Evolutionary conservation across 495 filamentous ascomycete genomes (phyloP).

Genomic region (Articulospora tetracladia): DNA sequence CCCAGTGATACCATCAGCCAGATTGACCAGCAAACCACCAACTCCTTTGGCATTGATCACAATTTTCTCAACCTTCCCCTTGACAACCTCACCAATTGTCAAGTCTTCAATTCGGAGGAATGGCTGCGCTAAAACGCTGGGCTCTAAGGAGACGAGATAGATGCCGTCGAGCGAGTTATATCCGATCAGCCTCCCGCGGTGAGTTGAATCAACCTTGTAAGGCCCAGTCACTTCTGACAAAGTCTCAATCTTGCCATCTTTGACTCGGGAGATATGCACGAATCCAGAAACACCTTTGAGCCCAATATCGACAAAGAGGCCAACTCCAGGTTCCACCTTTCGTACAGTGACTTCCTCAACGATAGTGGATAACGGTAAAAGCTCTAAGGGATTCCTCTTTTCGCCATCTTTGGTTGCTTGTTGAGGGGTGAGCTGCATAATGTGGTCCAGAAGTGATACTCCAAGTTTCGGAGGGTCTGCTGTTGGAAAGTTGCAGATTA

Average conservation of each 20-base stretch:
- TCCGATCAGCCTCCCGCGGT: conserved; percentile 77
- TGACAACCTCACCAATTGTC: conserved; percentile 72
- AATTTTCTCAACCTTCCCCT: conserved; percentile 82
- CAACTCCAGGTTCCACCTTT: conserved; percentile 70
- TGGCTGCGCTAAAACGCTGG: conserved; percentile 75
- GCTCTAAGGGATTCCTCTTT: conserved; percentile 44
- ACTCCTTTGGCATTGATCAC: conserved; percentile 68
- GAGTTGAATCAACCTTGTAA: conserved; percentile 71
- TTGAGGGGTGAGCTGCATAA: conserved; percentile 56
- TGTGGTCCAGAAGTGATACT: conserved; percentile 80
- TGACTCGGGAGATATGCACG: conserved; percentile 87
- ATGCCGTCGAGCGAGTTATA: conserved; percentile 85
- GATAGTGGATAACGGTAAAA: conserved; percentile 68
- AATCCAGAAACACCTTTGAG: conserved; percentile 72
- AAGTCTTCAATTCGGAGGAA: conserved; percentile 90
- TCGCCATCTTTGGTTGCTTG: conserved; percentile 27
- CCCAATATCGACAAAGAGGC: conserved; percentile 79
- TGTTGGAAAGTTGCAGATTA: conserved; percentile 79
- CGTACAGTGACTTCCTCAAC: conserved; percentile 72
- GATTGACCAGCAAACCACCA: conserved; percentile 72
- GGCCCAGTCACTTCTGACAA: conserved; percentile 70
- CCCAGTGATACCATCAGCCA: conserved; percentile 83
- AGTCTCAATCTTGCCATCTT: conserved; percentile 80
- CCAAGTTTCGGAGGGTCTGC: conserved; percentile 78
- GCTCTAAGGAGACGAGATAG: conserved; percentile 80